A percentile compares a stretch with the other conserved stretches of the same genome.
These are phyloP conservation scores for Xylaria venustula DNA, from an alignment of 495 filamentous ascomycete species.

Conservation along the genomic window DNA sequence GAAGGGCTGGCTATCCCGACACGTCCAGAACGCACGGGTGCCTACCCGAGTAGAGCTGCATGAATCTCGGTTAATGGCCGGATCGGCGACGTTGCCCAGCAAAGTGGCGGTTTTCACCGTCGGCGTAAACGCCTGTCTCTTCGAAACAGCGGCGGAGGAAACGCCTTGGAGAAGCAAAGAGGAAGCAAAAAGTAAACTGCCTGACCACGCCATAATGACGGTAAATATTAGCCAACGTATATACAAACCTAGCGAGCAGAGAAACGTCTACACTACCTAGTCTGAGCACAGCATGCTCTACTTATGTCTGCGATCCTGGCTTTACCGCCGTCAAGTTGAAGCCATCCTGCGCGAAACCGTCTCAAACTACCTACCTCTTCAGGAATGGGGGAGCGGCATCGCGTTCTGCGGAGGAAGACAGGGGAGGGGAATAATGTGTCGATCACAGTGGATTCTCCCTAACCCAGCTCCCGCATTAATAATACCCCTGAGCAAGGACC, in stretches of 20 bases:
- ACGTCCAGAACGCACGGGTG: conserved; percentile 29
- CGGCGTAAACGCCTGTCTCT: conserved; percentile 7
- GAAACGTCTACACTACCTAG: too few species aligned
- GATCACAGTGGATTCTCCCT: not conserved
- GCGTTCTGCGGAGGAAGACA: not conserved
- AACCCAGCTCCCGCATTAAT: not conserved
- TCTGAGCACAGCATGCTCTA: not conserved
- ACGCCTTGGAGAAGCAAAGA: conserved; percentile 4
- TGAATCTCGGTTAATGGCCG: conserved; percentile 30
- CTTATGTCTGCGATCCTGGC: not conserved
- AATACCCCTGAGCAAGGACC: too few species aligned
- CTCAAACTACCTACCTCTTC: conserved; percentile 8
- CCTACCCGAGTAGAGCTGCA: conserved; percentile 29
- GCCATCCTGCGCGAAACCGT: not conserved
- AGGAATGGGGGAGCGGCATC: not conserved
- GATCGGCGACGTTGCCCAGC: conserved; percentile 31
- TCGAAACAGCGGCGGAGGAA: not conserved
- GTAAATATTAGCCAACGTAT: not conserved
- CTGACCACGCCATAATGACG: conserved; percentile 5
- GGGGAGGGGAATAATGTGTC: not conserved
- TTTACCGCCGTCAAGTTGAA: not conserved
- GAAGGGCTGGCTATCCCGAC: conserved; percentile 28
- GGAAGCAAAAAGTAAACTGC: not conserved
- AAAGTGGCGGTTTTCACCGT: conserved; percentile 18
- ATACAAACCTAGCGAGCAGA: too few species aligned